Evolutionary conservation across 306 rosid species (phyloP).

Genomic region (Benincasa hispida): DNA sequence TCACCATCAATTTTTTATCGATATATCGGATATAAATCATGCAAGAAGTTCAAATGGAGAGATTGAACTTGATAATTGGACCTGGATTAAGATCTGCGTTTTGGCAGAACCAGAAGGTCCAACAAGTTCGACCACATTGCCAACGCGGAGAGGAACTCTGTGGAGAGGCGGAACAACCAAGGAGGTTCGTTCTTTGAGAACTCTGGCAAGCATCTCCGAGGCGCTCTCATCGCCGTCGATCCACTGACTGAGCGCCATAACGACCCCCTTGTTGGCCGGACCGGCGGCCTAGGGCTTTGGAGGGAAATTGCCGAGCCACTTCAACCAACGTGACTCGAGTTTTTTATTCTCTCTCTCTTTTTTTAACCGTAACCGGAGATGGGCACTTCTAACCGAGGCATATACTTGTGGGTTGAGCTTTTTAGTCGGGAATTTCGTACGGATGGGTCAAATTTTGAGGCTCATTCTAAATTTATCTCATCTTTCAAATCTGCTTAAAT

Average conservation of each 20-base stretch:
- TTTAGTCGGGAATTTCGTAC: too few species aligned
- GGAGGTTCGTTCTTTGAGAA: conserved; percentile 38
- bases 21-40: not conserved
- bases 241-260: conserved; percentile 31
- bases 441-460: too few species aligned
- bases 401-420: too few species aligned
- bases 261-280: not conserved
- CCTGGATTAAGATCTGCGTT: conserved; percentile 64
- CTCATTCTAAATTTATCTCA: too few species aligned
- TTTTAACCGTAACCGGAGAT: too few species aligned
- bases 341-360: too few species aligned
- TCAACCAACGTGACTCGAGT: too few species aligned
- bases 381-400: too few species aligned
- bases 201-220: conserved; percentile 42
- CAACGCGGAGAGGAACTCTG: conserved; percentile 60
- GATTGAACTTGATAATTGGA: not conserved
- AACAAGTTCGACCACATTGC: conserved; percentile 71
- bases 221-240: conserved; percentile 56
- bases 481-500: too few species aligned
- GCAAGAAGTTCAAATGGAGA: not conserved
- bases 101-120: conserved; percentile 86
- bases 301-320: not conserved
- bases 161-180: conserved; percentile 63
- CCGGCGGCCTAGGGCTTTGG: not conserved
- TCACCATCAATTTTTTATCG: not conserved